Evolutionary conservation across 1,284 basidiomycete species (phyloP), one percentile per base, ranked within the genome.

Genomic region (Malassezia dermatis): DNA sequence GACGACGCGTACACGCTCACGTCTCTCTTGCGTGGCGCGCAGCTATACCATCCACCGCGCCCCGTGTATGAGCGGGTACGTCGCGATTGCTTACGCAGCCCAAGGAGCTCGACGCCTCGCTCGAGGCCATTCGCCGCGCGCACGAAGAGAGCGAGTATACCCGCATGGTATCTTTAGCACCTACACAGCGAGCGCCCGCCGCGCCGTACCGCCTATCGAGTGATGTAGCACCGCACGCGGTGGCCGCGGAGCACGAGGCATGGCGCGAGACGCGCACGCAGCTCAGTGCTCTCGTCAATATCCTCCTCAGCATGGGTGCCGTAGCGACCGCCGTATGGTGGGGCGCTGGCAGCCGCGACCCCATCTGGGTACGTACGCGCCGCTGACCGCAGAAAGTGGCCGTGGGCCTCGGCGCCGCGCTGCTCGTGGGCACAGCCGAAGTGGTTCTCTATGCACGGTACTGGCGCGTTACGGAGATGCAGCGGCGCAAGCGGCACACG

Each of bases 271-370:
- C 54, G 27, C 55, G 56, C 39, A 15, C 37, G 24, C 50, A 57
- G 31, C 28, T 58, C n/a, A 58, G 58, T 32, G 61, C 58, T 7
- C 40, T 60, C 2, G 8, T 52, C 39, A 62, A 60, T 35, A 35
- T 62, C 8, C 8, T 56, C 1, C 27, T 60, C 6, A 62, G 61
- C 34, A 57, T 62, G 48, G 51, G n/a, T 19, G 61, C 58, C 12
- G 52, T 58, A n/a, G 58, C 50, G 2, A 55, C 55, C 15, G 61
- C 58, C 32, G 55, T 48, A 13, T 62, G 61, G 61, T 62, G 58
- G 58, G 55, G 45, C 40, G 55, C 42, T 11, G 51, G 55, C 34
- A 51, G 37, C 8, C 46, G 43, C 27, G 23, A 21, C 21, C 21
- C 47, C 23, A 30, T 53, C 13, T 60, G 58, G 58, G 56, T 58